Evolutionary conservation across 2,329 filamentous ascomycete genomes (phyloP).

Genomic region (Fusarium multiceps): DNA sequence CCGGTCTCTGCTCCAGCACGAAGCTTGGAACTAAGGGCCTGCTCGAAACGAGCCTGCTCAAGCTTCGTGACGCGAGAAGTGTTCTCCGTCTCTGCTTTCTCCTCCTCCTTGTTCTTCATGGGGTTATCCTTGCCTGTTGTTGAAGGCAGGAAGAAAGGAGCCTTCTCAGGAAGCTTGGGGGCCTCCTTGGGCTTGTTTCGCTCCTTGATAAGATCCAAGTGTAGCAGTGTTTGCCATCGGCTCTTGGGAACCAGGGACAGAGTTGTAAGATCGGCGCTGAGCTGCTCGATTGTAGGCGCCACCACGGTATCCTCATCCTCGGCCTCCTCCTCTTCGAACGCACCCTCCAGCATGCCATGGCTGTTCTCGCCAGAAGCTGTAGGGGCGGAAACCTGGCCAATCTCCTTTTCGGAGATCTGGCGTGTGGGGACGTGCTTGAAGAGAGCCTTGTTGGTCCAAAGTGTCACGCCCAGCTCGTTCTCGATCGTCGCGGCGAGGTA

Average conservation of each 20-base stretch:
- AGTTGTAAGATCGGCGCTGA: slow-evolving; percentile 85
- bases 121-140: slow-evolving; percentile 61
- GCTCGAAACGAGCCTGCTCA: slow-evolving; percentile 67
- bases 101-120: slow-evolving; percentile 51
- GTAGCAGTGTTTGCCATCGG: slow-evolving; percentile 92
- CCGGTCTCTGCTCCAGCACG: slow-evolving; percentile 63
- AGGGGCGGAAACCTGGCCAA: slow-evolving; percentile 73
- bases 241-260: slow-evolving; percentile 90
- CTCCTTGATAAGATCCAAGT: slow-evolving; percentile 91
- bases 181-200: slow-evolving; percentile 95
- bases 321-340: slow-evolving; percentile 69
- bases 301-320: slow-evolving; percentile 66
- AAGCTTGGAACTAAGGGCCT: slow-evolving; percentile 69
- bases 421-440: slow-evolving; percentile 90
- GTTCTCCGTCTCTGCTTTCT: slow-evolving; percentile 56
- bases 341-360: slow-evolving; percentile 78
- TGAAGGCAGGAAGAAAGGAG: slow-evolving; percentile 92
- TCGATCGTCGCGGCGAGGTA: slow-evolving; percentile 91
- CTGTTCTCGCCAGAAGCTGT: slow-evolving; percentile 87
- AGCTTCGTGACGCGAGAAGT: slow-evolving; percentile 77
- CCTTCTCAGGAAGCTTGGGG: slow-evolving; percentile 91
- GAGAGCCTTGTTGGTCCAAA: slow-evolving; percentile 94
- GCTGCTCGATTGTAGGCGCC: slow-evolving; percentile 75
- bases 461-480: slow-evolving; percentile 84
- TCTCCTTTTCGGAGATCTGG: slow-evolving; percentile 82